These are phyloP conservation scores for Teratosphaeria pseudoeucalypti DNA, from an alignment of 2,329 filamentous ascomycete genomes.

Conservation along the genomic window DNA sequence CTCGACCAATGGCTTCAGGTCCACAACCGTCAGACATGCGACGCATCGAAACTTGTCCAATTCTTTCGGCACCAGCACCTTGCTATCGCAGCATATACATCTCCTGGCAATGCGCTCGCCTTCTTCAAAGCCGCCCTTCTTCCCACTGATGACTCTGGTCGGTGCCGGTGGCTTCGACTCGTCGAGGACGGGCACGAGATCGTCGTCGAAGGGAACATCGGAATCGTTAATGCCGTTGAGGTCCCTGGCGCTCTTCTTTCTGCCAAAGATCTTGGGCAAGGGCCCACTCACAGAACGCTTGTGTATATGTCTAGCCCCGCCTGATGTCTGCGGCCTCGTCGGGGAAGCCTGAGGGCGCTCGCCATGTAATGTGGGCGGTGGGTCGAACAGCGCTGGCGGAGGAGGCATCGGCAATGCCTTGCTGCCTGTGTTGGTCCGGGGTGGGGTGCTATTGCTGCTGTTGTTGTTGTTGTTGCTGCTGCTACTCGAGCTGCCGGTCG, in stretches of 20 bases:
- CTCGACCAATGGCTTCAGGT: constrained; percentile 40
- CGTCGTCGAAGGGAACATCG: constrained; percentile 33
- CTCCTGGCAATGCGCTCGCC: constrained; percentile 56
- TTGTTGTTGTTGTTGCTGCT: constrained; percentile 1
- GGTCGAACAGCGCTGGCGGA: constrained; percentile 5
- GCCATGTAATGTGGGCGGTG: constrained; percentile 15
- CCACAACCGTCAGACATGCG: constrained; percentile 76
- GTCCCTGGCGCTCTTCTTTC: constrained; percentile 38
- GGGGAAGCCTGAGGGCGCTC: constrained; percentile 12
- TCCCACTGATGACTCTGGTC: constrained; percentile 19
- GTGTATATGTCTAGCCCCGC: constrained; percentile 18
- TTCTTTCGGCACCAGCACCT: constrained; percentile 67
- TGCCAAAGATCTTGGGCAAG: constrained; percentile 61
- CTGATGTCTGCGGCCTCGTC: constrained; percentile 8
- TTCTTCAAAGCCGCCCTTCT: constrained; percentile 35
- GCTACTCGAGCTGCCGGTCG: constrained; percentile 12
- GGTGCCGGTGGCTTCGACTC: constrained; percentile 22
- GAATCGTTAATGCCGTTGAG: constrained; percentile 17
- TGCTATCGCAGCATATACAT: constrained; percentile 78
- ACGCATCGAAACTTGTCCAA: constrained; percentile 70
- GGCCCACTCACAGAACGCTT: constrained; percentile 68
- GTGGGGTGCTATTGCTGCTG: constrained; percentile 5
- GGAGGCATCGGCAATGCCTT: constrained; percentile 16
- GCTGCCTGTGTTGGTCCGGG: constrained; percentile 6
- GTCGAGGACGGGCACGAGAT: constrained; percentile 30